Evolutionary conservation across 1,139 yeast species (phyloP), one percentile per base, ranked within the genome.

Genomic region (Pichia sp.): DNA sequence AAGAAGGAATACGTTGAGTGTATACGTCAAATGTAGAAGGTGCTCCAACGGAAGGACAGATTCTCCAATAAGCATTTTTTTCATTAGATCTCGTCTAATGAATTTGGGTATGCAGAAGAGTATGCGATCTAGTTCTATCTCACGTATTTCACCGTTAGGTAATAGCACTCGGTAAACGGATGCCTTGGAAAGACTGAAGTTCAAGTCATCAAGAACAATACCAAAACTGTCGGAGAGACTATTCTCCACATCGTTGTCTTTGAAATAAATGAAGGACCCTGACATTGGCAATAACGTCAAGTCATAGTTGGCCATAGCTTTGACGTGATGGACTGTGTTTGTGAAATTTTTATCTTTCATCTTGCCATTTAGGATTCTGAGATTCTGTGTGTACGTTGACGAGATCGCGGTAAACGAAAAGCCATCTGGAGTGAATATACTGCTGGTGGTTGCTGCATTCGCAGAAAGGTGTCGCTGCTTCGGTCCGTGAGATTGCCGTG

Each of bases 201-300:
- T 46, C 10, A 50, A 46, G 25, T 58, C 56, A 16, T 51, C 46
- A 3, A 58, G 28, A 1, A 58, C 54, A 9, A 59, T 48, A 2
- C 60, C 62, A 28, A 55, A 48, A 18, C 26, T 42, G 34, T 51
- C 44, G 4, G 39, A 8, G 7, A 22, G 16, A 19, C 41, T 5
- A 8, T 41, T 18, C 4, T 43, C 16, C 19, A 28, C 25, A 2
- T 31, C 8, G n/a, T 18, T 31, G 50, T 2, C 28, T 8, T 34
- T 51, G 28, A 56, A 52, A 36, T 58, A 56, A 10, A 57, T 52
- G 3, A 59, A 42, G 0, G 61, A 57, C 2, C 62, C 62, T 4
- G 47, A 40, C 25, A 18, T 34, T 4, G 58, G 58, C n/a, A 47
- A 26, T 3, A 9, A 19, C 12, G 47, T 28, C 2, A 28, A 22